phyloP scores from a whole-genome alignment of 805 yeast genomes.

The Gaillardinia entomophila region DNA sequence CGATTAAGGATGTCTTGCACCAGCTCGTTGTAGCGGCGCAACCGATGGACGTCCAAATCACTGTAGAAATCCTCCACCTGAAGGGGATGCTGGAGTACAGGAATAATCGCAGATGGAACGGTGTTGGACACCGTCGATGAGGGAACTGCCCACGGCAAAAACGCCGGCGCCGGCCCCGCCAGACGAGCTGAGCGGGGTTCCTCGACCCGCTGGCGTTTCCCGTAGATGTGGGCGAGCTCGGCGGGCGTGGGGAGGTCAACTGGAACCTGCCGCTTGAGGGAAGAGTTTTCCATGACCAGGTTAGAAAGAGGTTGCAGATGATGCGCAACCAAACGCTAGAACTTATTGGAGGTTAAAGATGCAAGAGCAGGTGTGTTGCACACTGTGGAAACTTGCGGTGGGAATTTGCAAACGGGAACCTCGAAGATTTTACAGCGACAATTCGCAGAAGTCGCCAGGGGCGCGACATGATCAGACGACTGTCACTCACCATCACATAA shows the following conservation, averaged over 20 bases:
- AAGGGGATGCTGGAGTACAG: constrained; percentile 29
- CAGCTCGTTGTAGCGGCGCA: constrained; percentile 12
- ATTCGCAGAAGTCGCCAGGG: no score
- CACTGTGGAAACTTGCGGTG: no score
- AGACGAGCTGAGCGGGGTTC: background rate
- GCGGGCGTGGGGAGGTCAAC: constrained; percentile 9
- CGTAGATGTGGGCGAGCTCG: constrained; percentile 4
- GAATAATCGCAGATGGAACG: constrained; percentile 31
- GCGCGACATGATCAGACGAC: no score
- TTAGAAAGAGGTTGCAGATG: no score
- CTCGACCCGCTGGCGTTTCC: background rate
- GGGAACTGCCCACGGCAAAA: no score
- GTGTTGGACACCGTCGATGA: constrained; percentile 10
- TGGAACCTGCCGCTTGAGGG: constrained; percentile 5
- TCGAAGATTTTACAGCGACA: no score
- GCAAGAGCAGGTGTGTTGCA: no score
- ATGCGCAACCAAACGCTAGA: no score
- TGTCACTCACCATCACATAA: no score
- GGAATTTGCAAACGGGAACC: no score
- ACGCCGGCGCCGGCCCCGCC: constrained; percentile 1
- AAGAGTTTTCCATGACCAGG: no score
- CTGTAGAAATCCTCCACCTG: constrained; percentile 28
- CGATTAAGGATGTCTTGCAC: constrained; percentile 14
- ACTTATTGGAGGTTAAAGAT: no score
- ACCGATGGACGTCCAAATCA: constrained; percentile 16